Evolutionary conservation across 1,139 yeast genomes (phyloP), one percentile per base, ranked within the genome.

Genomic region (Eremothecium sinecaudum): DNA sequence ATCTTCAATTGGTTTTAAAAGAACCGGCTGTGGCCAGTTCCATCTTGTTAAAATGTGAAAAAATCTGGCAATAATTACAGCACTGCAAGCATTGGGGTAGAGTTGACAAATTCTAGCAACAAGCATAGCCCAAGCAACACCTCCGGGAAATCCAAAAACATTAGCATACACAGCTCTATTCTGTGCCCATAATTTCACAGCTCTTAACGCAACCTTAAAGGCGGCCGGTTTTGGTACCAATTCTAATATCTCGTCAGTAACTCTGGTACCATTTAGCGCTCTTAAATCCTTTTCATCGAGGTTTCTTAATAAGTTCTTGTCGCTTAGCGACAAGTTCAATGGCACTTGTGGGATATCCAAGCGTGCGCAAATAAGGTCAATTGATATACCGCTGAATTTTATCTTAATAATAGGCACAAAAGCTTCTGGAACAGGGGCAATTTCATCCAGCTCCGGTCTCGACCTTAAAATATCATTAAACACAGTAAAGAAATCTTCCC

Each of bases 121-220:
- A 31, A 90, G 61, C 97, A 90, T 90, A 1, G 98, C 99, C 98
- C 98, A 90, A 0, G 98, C 98, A 22, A 90, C 98, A 58, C 99
- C 99, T 48, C 99, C 99, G 1, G 98, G 98, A 59, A 90, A 90
- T 0, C 98, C 98, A 68, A 80, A 84, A 31, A 90, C 80, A 53
- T 90, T 90, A 4, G 83, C 97, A 58, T 90, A 90, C 12, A 90
- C 73, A 0, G 96, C 98, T 37, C 97, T 69, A 48, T 86, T 74
- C 54, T 86, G 92, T 0, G 99, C 98, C 98, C 99, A 90, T 54
- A 90, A 66, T 57, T 90, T 90, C 38, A 90, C 81, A 16, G 94
- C 90, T 43, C 99, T 65, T 39, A 90, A 64, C 1, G 97, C 95
- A 50, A 86, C 90, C 52, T 86, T 84, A 63, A 90, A 90, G 2